phyloP scores from a whole-genome alignment of 257 asterid genomes.

The Anisodus acutangulus region DNA sequence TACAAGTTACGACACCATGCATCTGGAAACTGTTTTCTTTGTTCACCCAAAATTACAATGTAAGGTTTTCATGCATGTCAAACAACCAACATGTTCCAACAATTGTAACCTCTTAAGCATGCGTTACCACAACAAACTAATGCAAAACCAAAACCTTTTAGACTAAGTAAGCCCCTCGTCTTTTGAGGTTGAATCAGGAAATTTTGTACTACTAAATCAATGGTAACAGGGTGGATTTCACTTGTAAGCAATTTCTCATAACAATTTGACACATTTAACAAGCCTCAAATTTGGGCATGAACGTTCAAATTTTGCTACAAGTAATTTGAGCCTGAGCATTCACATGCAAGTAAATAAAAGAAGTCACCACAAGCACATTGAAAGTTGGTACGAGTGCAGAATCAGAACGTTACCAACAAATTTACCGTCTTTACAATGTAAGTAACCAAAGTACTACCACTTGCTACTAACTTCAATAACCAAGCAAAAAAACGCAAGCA shows the following conservation, averaged over 20 bases:
- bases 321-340: background rate
- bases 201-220: background rate
- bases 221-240: background rate
- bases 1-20: too few species aligned
- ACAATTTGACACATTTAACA: background rate
- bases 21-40: too few species aligned
- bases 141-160: background rate
- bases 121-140: background rate
- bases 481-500: background rate
- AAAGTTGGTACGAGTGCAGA: background rate
- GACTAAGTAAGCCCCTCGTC: background rate
- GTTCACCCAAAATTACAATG: too few species aligned
- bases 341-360: background rate
- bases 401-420: background rate
- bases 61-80: background rate
- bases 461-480: background rate
- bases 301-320: too few species aligned
- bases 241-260: background rate
- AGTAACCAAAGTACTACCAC: background rate
- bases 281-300: background rate
- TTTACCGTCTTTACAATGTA: slow-evolving; percentile 20
- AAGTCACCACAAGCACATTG: background rate
- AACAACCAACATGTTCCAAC: background rate
- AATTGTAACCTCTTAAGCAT: too few species aligned
- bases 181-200: background rate